Percentiles rank a stretch among this genome's conserved stretches.
phyloP scores from a whole-genome alignment of 331 rosid species.

The Acacia pycnantha region DNA sequence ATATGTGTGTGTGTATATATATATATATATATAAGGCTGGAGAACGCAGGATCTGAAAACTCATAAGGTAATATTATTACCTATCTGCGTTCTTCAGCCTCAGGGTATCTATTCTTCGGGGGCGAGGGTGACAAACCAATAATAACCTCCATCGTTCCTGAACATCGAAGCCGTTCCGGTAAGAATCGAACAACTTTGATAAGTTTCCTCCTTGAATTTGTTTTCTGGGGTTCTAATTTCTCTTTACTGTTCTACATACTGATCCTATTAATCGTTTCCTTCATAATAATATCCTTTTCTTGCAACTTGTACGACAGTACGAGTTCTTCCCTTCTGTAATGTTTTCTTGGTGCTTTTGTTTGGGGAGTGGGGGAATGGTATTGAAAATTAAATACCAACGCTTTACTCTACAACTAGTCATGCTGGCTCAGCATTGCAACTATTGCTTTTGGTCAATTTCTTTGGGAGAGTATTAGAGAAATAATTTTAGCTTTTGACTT shows the following conservation, averaged over 20 bases:
- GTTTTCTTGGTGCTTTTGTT: not conserved
- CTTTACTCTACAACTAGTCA: not conserved
- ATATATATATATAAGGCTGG: too few species aligned
- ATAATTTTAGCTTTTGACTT: not conserved
- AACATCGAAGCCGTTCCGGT: not conserved
- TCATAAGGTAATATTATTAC: too few species aligned
- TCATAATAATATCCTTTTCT: not conserved
- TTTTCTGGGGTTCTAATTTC: constrained; percentile 11
- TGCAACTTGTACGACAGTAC: not conserved
- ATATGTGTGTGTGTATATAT: too few species aligned
- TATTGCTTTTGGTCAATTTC: not conserved
- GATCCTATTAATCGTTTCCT: constrained; percentile 1
- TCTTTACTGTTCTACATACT: not conserved
- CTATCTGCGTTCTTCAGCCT: not conserved
- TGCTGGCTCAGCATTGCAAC: not conserved
- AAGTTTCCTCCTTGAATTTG: not conserved
- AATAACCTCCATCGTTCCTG: not conserved
- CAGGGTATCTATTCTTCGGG: not conserved
- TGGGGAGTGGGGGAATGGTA: not conserved
- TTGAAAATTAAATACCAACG: constrained; percentile 9
- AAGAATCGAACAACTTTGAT: not conserved
- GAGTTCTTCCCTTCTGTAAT: not conserved
- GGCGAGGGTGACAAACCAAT: not conserved
- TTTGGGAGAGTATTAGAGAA: constrained; percentile 2
- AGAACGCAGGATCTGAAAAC: too few species aligned